Evolutionary conservation across 768 basidiomycete species (phyloP).

Genomic region (Cubamyces sp.): DNA sequence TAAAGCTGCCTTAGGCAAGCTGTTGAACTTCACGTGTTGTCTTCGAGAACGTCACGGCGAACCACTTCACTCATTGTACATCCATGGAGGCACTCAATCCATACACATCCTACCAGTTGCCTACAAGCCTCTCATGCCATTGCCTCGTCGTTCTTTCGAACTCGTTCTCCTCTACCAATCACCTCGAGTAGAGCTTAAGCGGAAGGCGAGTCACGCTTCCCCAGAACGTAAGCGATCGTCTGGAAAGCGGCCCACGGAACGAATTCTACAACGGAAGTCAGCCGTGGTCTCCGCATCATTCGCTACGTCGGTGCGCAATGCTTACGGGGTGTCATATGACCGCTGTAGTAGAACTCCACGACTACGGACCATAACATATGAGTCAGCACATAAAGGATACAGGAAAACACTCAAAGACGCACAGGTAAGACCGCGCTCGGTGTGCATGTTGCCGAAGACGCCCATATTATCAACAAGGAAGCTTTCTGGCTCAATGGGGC

Average conservation of each 20-base stretch:
- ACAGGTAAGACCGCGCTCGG: constrained; percentile 41
- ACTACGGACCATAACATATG: constrained; percentile 36
- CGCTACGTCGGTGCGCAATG: constrained; percentile 25
- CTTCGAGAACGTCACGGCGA: neutral
- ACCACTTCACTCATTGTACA: too few species aligned
- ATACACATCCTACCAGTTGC: neutral
- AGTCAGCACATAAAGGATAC: neutral
- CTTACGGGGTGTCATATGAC: constrained; percentile 64
- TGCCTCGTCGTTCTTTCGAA: neutral
- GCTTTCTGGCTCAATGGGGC: constrained; percentile 37
- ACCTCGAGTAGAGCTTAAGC: neutral
- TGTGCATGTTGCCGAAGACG: constrained; percentile 37
- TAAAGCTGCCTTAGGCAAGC: neutral
- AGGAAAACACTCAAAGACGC: constrained; percentile 3
- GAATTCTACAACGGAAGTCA: constrained; percentile 7
- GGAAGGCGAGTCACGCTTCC: constrained; percentile 52
- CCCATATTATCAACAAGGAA: constrained; percentile 39
- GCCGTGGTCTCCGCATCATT: too few species aligned
- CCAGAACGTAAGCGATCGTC: constrained; percentile 67
- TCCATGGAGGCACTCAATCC: neutral
- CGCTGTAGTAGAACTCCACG: constrained; percentile 60
- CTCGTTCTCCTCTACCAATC: too few species aligned
- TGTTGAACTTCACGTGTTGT: neutral
- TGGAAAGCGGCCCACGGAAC: constrained; percentile 65
- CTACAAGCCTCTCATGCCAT: neutral